Percentiles rank a stretch among this genome's conserved stretches.
Evolutionary conservation across 805 yeast species (phyloP).

Genomic region (Saccharomyces eubayanus): DNA sequence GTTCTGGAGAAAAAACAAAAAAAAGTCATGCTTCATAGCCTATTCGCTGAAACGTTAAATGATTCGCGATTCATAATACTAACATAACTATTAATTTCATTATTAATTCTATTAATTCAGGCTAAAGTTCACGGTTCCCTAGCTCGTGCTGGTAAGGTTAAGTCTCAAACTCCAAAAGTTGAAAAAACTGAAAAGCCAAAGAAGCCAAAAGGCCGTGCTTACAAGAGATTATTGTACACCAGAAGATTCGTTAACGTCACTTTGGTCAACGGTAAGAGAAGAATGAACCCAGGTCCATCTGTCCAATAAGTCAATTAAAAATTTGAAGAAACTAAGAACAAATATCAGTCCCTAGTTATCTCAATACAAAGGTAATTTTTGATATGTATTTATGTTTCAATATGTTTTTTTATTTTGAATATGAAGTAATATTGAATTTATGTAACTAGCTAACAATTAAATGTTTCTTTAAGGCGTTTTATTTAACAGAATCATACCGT

Average conservation of each 20-base stretch:
- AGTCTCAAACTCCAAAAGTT: constrained; percentile 99
- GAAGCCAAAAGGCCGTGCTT: constrained; percentile 98
- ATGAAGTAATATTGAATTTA: too few relatives aligned
- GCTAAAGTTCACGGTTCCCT: constrained; percentile 99
- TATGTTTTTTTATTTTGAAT: too few relatives aligned
- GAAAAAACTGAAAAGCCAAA: constrained; percentile 95
- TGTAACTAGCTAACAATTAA: too few relatives aligned
- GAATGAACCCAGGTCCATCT: constrained; percentile 69
- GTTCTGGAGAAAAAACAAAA: not conserved
- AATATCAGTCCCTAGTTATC: too few relatives aligned
- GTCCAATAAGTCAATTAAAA: not conserved
- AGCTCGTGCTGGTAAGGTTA: constrained; percentile 99
- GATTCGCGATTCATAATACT: not conserved
- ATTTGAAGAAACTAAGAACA: not conserved
- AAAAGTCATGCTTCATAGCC: not conserved
- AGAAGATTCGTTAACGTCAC: constrained; percentile 98
- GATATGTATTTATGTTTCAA: too few relatives aligned
- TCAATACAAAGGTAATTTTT: too few relatives aligned
- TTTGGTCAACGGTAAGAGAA: constrained; percentile 96
- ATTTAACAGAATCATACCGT: too few relatives aligned
- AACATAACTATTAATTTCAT: not conserved
- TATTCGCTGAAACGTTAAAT: not conserved
- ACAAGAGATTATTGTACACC: constrained; percentile 97
- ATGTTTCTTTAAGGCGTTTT: too few relatives aligned
- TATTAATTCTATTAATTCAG: constrained; percentile 33